Base-by-base conservation (phyloP, 345 rosid species). In the Populus alba region DNA sequence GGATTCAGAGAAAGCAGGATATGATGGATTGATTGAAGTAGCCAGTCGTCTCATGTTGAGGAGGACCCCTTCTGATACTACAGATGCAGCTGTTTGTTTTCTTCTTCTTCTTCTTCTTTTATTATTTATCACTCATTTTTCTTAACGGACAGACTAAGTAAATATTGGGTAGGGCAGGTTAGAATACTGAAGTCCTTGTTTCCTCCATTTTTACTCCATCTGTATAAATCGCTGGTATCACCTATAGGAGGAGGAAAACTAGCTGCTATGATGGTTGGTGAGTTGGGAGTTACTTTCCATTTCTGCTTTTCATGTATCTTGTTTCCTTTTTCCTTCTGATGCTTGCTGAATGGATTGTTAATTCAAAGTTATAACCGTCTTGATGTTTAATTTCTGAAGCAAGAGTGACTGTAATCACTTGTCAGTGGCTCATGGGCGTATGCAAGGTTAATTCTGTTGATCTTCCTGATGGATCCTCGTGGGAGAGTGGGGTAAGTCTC, bases 361-460 rank as follows among this genome's bases (percentile, higher is more conserved):
- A 2, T 66, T 22, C 23, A 62, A 20, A 11, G 13, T 3, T 62
- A 22, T 3, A 62, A 39, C 5, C 13, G 37, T 15, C 13, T 20
- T 8, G 0, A 7, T 35, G 3, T 35, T 66, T 61, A 23, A 39
- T 67, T 75, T 65, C 65, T 75, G 80, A 81, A 95, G 98, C 99
- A 31, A 92, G 98, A 82, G 97, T 89, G 80, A 93, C 97, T 38
- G 91, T 82, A 27, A 41, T 93, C 81, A 95, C 97, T 45, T 95
- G 99, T 84, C 97, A 91, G 79, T 95, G 99, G 99, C 94, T 95
- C 1, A 93, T 93, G 97, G 99, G 99, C 31, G 77, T 77, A 45
- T 87, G 91, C 88, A 81, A 75, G 16, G 93, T 93, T 72, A 92
- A 91, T 72, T 79, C 91, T 47, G 83, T 95, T n/a, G 94, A 93